Evolutionary conservation across 108 stramenopile genomes (phyloP), one percentile per base, ranked within the genome.

Genomic region (Stephanodiscus minutulus): DNA sequence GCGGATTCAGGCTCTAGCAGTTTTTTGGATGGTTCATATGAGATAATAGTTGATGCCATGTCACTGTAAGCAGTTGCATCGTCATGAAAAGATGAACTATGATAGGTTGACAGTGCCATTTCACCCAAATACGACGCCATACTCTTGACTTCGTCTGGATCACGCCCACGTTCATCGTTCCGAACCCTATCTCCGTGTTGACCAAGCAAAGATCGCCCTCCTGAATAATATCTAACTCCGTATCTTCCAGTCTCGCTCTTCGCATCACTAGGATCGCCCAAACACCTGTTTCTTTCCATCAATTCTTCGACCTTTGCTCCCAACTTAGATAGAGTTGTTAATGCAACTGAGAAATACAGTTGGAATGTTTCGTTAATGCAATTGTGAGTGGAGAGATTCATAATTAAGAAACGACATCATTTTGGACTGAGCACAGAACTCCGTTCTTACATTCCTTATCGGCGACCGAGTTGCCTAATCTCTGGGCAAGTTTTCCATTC

Each of bases 271-370:
- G 67, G 68, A 54, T 58, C 56, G 18, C 68, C 60, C 31, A 76
- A 33, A 9, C 39, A 46, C 49, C 61, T 76, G 61, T 76, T 76
- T 55, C 75, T 29, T 56, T 76, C 54, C 25, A 68, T 46, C 21
- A 76, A 52, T 44, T 76, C 68, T 64, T 76, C 75, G 54, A 76
- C 47, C 52, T 76, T 76, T 1, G 75, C 61, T 5, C 75, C 67
- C 44, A 76, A 41, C 36, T 68, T 56, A 8, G 61, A 56, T 6
- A 76, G 37, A 20, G 60, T 76, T 21, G 61, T 37, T 29, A 76
- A 54, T 43, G 75, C 75, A 54, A 76, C 55, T 56, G 24, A 24
- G 53, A 24, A 24, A 54, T 5, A 54, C 1, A 22, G 21, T 22
- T 54, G 21, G 47, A 48, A 48, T 15, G 2, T 18, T 18, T 2